Percentiles rank a stretch among this genome's conserved stretches.
Evolutionary conservation across 331 rosid species (phyloP).

Genomic region (Spiraea crenata): DNA sequence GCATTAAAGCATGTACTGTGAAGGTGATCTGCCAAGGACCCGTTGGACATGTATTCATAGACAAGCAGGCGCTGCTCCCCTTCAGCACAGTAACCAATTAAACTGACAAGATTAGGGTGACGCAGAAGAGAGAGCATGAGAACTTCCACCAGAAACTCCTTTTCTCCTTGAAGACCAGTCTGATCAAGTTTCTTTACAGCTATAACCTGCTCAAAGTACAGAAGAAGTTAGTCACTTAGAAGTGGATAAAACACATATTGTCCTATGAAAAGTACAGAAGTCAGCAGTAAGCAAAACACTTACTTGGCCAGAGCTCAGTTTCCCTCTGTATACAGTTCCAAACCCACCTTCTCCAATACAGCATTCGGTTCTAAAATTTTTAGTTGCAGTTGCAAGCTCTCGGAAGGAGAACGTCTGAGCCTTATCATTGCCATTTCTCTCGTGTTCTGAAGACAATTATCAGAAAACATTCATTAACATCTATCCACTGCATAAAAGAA

Average conservation of each 20-base stretch:
- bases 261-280: not conserved
- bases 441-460: constrained; percentile 23
- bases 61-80: constrained; percentile 70
- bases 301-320: constrained; percentile 37
- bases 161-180: constrained; percentile 56
- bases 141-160: constrained; percentile 60
- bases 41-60: constrained; percentile 56
- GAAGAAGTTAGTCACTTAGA: not conserved
- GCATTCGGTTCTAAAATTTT: constrained; percentile 47
- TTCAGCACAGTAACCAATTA: constrained; percentile 69
- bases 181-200: constrained; percentile 61
- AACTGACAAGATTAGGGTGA: constrained; percentile 60
- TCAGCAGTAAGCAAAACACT: not conserved
- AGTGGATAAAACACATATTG: not conserved
- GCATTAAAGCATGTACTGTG: constrained; percentile 39
- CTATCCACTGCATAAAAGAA: not conserved
- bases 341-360: constrained; percentile 64
- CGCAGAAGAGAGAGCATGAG: constrained; percentile 61
- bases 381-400: constrained; percentile 70
- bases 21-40: constrained; percentile 59
- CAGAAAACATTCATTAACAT: constrained; percentile 1
- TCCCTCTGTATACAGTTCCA: constrained; percentile 63
- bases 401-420: constrained; percentile 43
- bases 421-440: constrained; percentile 11
- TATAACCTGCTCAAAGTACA: constrained; percentile 33